Conservation (phyloP, 2,329 filamentous ascomycete species). For the Talaromyces sp. region DNA sequence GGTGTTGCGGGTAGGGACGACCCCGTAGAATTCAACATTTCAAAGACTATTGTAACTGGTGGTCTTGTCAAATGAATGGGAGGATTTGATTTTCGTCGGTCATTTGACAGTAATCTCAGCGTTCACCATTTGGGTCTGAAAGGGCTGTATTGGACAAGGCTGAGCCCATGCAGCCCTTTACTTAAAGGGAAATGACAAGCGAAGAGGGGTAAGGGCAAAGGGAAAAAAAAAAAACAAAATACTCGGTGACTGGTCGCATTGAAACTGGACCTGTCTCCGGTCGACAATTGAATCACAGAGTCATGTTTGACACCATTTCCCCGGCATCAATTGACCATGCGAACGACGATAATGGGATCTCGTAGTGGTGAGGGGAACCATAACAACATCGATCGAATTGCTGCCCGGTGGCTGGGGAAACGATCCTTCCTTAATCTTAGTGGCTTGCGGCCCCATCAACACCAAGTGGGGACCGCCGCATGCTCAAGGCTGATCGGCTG, state of each 20-base stretch:
- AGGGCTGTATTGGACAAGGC: not conserved
- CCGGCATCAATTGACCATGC: not conserved
- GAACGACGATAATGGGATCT: not conserved
- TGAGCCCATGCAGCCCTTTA: not conserved
- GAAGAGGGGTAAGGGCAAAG: not conserved
- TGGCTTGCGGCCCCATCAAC: not conserved
- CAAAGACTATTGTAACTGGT: no score
- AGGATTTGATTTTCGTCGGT: not conserved
- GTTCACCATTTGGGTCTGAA: not conserved
- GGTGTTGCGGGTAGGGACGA: constrained; percentile 3
- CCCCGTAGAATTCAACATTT: not conserved
- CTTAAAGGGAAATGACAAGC: not conserved
- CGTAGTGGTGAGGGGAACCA: not conserved
- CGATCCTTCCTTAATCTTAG: not conserved
- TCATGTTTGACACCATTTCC: not conserved
- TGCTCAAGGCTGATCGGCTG: no score
- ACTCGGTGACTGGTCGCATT: not conserved
- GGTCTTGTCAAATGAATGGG: not conserved
- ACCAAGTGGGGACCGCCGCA: not conserved
- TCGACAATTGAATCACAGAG: not conserved
- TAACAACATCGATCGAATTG: not conserved
- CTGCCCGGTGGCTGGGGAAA: not conserved
- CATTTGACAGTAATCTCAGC: not conserved
- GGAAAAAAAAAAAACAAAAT: not conserved
- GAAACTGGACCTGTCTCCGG: not conserved